Evolutionary conservation across 1,284 basidiomycete genomes (phyloP).

Genomic region (Ustilago shanxiensis): DNA sequence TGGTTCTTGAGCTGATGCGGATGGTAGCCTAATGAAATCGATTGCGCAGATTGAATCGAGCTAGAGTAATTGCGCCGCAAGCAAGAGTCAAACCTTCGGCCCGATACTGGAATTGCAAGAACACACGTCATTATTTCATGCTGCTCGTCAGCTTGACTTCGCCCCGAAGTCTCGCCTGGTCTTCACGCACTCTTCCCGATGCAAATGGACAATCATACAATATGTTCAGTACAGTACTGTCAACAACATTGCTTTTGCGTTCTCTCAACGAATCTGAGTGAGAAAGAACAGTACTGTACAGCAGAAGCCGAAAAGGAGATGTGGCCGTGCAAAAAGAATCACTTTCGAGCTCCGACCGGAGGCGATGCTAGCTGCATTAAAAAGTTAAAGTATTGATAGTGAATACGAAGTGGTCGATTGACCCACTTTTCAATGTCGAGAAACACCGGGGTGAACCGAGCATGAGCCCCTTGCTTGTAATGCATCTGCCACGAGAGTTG

Average conservation of each 20-base stretch:
- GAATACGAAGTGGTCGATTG: too few relatives aligned
- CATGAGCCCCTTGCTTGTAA: neutral
- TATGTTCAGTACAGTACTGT: too few relatives aligned
- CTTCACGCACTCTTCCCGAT: neutral
- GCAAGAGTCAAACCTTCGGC: neutral
- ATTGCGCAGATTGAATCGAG: neutral
- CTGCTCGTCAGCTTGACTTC: neutral
- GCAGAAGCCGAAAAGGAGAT: slow-evolving; percentile 1
- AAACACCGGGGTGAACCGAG: neutral
- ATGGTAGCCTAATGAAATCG: neutral
- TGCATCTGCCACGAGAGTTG: too few relatives aligned
- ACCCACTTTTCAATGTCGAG: too few relatives aligned
- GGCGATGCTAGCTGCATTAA: neutral
- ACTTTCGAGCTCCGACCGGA: neutral
- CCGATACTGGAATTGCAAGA: neutral
- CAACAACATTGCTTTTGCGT: too few relatives aligned
- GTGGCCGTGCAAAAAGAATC: neutral
- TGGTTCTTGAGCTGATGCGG: too few relatives aligned
- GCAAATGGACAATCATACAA: neutral
- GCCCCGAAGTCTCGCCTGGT: neutral
- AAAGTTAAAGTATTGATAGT: too few relatives aligned
- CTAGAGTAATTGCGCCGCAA: too few relatives aligned
- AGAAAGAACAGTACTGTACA: too few relatives aligned
- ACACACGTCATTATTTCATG: neutral
- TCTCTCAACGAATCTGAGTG: neutral